Conservation (phyloP, 306 rosid genomes). For the Prunus campanulata region DNA sequence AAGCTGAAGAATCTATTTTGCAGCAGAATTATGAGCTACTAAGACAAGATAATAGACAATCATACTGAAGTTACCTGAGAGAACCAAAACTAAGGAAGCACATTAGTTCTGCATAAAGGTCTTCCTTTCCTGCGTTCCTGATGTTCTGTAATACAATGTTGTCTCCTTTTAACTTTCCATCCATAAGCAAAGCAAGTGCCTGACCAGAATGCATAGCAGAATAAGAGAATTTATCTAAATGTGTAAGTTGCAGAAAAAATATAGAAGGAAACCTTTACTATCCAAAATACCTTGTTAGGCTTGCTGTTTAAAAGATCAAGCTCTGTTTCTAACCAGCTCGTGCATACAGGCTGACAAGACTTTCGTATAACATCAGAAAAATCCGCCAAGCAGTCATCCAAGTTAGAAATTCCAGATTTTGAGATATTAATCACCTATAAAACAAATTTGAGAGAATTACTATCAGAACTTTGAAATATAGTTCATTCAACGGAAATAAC, state of each 20-base stretch:
- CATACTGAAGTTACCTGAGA: conserved; percentile 52
- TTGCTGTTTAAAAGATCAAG: conserved; percentile 44
- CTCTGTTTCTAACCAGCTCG: conserved; percentile 77
- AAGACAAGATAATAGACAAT: background rate
- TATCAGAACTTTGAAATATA: background rate
- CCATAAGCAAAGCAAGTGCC: conserved; percentile 60
- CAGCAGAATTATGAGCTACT: background rate
- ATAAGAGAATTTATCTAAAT: conserved; percentile 16
- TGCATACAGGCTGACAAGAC: conserved; percentile 55
- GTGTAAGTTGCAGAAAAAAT: conserved; percentile 9
- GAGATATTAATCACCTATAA: conserved; percentile 66
- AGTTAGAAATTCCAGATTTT: conserved; percentile 33
- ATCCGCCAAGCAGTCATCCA: conserved; percentile 44
- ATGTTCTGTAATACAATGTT: conserved; percentile 52
- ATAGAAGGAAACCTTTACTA: conserved; percentile 15
- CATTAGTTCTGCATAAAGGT: conserved; percentile 75
- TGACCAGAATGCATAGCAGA: conserved; percentile 26
- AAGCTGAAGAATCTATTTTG: background rate
- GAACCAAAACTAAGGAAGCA: conserved; percentile 74
- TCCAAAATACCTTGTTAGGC: conserved; percentile 48
- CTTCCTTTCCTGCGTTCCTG: conserved; percentile 87
- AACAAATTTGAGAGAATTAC: conserved; percentile 4
- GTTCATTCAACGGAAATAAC: background rate
- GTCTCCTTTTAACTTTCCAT: conserved; percentile 63
- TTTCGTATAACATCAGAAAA: conserved; percentile 60